Conservation (phyloP, 345 rosid species). For the Moricandia arvensis region DNA sequence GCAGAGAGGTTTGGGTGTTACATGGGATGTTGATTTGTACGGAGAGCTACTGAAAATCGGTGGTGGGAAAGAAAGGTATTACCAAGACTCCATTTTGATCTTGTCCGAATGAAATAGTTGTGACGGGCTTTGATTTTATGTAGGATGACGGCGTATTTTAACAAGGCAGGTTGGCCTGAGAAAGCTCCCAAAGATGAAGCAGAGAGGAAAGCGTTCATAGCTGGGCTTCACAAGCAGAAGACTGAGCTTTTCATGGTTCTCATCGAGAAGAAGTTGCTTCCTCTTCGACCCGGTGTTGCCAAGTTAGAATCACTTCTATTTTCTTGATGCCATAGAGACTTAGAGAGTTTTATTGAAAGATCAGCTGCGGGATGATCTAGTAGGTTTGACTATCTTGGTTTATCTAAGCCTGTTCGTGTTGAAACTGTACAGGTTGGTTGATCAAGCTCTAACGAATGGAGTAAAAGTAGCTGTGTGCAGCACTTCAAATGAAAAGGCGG, state of each 20-base stretch:
- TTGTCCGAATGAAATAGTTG: background rate
- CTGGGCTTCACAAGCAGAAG: conserved; percentile 82
- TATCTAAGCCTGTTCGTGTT: too few relatives aligned
- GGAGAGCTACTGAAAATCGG: conserved; percentile 93
- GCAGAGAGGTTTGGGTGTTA: conserved; percentile 78
- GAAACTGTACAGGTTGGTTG: conserved; percentile 57
- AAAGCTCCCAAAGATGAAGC: conserved; percentile 83
- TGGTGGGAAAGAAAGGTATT: conserved; percentile 87
- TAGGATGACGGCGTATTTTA: conserved; percentile 96
- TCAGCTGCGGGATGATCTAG: background rate
- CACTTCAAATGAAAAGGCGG: conserved; percentile 99
- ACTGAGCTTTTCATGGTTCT: conserved; percentile 93
- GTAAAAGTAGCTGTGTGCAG: conserved; percentile 93
- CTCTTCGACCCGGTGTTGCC: conserved; percentile 90
- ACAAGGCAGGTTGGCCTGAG: conserved; percentile 86
- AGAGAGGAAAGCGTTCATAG: conserved; percentile 84
- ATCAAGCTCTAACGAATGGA: conserved; percentile 83
- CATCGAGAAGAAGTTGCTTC: conserved; percentile 78
- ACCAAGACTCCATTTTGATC: background rate
- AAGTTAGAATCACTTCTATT: conserved; percentile 46
- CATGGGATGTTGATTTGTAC: conserved; percentile 92
- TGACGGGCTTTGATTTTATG: conserved; percentile 11
- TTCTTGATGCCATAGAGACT: background rate
- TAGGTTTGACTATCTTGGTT: too few relatives aligned
- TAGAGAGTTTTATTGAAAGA: too few relatives aligned